A percentile compares a stretch with the other conserved stretches of the same genome.
Evolutionary conservation across 1,284 basidiomycete species (phyloP).

Genomic region (Malassezia cuniculi): DNA sequence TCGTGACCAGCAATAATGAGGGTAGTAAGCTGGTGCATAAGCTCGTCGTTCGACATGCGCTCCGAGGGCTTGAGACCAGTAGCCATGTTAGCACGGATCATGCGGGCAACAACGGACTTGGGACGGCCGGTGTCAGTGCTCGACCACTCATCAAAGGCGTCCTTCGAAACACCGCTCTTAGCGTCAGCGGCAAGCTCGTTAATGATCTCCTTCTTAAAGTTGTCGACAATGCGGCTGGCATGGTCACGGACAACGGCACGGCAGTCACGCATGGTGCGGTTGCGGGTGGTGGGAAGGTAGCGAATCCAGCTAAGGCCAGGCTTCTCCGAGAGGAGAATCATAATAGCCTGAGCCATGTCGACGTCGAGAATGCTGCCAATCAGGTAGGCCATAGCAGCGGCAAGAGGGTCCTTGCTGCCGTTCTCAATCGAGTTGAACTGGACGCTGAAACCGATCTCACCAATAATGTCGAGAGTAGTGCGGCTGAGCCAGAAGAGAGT

Average conservation of each 20-base stretch:
- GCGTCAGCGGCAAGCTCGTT: constrained; percentile 20
- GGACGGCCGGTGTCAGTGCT: background rate
- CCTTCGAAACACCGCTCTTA: constrained; percentile 19
- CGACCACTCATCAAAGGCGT: constrained; percentile 18
- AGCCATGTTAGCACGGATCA: constrained; percentile 43
- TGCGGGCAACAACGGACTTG: constrained; percentile 15
- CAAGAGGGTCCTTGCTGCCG: constrained; percentile 16
- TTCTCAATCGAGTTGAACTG: constrained; percentile 25
- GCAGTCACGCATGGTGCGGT: constrained; percentile 14
- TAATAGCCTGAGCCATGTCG: constrained; percentile 6
- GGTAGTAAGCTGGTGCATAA: constrained; percentile 62
- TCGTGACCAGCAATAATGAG: constrained; percentile 72
- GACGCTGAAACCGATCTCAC: constrained; percentile 35
- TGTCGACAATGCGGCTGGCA: constrained; percentile 21
- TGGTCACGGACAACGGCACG: constrained; percentile 19
- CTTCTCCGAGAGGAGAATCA: constrained; percentile 18
- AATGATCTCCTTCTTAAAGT: constrained; percentile 22
- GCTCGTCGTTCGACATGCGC: constrained; percentile 56
- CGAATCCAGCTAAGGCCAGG: constrained; percentile 29
- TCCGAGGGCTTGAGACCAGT: constrained; percentile 46
- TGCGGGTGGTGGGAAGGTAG: constrained; percentile 24
- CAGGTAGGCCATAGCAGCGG: constrained; percentile 9
- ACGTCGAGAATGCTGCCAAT: constrained; percentile 12
- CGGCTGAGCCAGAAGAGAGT: constrained; percentile 25
- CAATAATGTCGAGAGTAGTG: constrained; percentile 38